phyloP scores from a whole-genome alignment of 192 early-diverging fungal species.

The Lobosporangium transversale region DNA sequence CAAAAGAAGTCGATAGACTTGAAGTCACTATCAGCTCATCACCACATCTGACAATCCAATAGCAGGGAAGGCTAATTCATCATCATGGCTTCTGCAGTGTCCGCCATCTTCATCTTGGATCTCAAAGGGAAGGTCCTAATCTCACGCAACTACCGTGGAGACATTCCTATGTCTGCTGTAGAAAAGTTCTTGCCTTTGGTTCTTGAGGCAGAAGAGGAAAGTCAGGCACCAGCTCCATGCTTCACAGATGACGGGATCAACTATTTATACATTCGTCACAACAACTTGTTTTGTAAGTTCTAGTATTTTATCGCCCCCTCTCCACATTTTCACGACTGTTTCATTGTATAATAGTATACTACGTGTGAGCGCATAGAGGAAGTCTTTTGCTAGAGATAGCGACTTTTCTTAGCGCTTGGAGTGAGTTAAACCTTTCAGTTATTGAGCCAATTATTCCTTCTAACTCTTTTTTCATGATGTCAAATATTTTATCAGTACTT shows the following conservation, averaged over 20 bases:
- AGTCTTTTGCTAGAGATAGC: background rate
- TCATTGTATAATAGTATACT: no score
- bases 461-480: no score
- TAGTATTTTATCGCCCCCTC: no score
- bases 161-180: constrained; percentile 95
- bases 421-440: background rate
- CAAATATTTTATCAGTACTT: no score
- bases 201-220: constrained; percentile 92
- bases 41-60: no score
- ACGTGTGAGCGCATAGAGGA: no score
- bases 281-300: constrained; percentile 91
- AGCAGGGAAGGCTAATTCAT: no score
- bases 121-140: constrained; percentile 99
- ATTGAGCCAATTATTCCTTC: no score
- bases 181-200: constrained; percentile 99
- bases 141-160: constrained; percentile 96
- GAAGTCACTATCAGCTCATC: no score
- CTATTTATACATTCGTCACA: constrained; percentile 94
- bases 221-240: constrained; percentile 87
- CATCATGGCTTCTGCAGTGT: constrained; percentile 55
- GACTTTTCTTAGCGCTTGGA: background rate
- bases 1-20: no score
- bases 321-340: no score
- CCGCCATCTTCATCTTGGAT: constrained; percentile 93
- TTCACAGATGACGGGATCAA: constrained; percentile 96